Percentiles rank a stretch among this genome's conserved stretches.
Evolutionary conservation across 176 grass and related monocot genomes (phyloP).

Genomic region (Hyparrhenia diplandra): DNA sequence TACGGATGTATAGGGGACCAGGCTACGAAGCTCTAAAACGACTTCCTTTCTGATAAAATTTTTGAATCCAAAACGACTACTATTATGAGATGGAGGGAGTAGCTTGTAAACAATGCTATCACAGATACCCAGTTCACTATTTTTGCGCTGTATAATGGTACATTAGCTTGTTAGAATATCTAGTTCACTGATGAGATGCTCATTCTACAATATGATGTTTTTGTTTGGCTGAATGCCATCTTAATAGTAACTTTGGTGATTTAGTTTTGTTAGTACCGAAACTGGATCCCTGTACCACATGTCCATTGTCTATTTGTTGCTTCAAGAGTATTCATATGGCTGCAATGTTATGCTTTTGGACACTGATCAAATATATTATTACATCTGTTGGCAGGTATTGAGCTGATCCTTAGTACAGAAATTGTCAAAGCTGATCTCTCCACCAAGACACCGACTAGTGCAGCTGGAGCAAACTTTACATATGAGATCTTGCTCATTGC

Average conservation of each 20-base stretch:
- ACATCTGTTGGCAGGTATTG: slow-evolving; percentile 60
- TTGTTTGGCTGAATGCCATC: background rate
- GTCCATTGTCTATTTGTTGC: background rate
- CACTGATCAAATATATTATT: slow-evolving; percentile 4
- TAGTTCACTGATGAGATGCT: background rate
- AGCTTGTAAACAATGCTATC: slow-evolving; percentile 3
- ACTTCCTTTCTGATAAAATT: no score
- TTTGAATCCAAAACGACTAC: no score
- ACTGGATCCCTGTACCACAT: background rate
- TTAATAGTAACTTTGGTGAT: background rate
- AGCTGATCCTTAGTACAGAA: slow-evolving; percentile 88
- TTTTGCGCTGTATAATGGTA: background rate
- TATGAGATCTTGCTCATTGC: slow-evolving; percentile 86
- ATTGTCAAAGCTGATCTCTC: slow-evolving; percentile 89
- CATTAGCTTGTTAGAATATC: background rate
- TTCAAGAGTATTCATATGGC: background rate
- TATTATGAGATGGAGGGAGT: no score
- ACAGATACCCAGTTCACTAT: background rate
- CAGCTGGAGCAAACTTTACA: slow-evolving; percentile 71
- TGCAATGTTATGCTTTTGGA: background rate
- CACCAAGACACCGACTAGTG: slow-evolving; percentile 71
- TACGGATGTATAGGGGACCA: no score
- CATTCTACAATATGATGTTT: background rate
- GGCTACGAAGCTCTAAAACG: no score
- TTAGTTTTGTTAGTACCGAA: background rate